Evolutionary conservation across 306 rosid genomes (phyloP), one percentile per base, ranked within the genome.

Genomic region (Lotus japonicus): DNA sequence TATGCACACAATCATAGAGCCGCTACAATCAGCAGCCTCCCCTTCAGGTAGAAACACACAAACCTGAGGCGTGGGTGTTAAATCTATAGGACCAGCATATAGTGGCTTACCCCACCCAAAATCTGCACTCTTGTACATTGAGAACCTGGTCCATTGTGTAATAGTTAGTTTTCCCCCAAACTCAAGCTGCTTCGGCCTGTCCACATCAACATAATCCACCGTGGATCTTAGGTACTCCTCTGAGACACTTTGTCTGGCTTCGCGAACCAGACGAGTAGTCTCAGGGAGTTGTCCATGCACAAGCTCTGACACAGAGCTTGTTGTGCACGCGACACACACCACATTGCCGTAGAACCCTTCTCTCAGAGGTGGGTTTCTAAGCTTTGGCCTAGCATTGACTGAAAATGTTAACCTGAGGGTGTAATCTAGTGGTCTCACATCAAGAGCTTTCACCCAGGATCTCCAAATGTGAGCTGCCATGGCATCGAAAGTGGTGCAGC

Each of bases 71-170:
- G 97, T 90, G 0, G 96, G 99, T 21, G 97, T 88, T 51, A 94
- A 78, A 71, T 94, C 91, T 5, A 90, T 83, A 28, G 99, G 97
- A 45, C 99, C 99, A 7, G 96, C 97, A 84, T 88, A 90, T 0
- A 81, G 19, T 15, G 97, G 97, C 43, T 58, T 82, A 11, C 96
- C 99, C 96, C 96, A 88, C 13, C 99, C 99, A 77, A 94, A 90
- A 60, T 94, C 97, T 5, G 92, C 86, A 72, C 75, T 71, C 58
- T 82, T 87, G 38, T 90, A 94, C 0, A 94, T 83, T 5, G 96
- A 83, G 61, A 94, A 90, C 58, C 99, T 80, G 2, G 97, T 90
- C 99, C 97, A 94, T 36, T 94, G 99, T 12, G 97, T 94, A 60
- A 90, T 84, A 11, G 96, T 87, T 64, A 94, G 46, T 62, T 90